These are phyloP conservation scores for Thalassiosira profunda DNA, from an alignment of 108 stramenopile genomes.

Conservation along the genomic window DNA sequence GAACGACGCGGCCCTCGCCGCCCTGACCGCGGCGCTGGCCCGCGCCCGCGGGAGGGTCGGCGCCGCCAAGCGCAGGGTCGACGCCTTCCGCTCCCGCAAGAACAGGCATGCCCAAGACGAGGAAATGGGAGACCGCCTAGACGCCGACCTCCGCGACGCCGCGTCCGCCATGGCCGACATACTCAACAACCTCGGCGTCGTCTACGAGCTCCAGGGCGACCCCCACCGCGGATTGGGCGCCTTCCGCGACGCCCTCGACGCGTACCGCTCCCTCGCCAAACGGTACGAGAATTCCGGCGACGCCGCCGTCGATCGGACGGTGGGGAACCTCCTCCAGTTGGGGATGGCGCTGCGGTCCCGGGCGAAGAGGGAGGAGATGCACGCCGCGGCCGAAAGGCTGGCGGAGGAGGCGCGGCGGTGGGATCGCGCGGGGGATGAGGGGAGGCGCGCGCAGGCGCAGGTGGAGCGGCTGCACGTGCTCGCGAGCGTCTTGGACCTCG, in stretches of 20 bases:
- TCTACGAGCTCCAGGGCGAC: constrained; percentile 37
- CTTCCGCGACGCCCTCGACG: constrained; percentile 42
- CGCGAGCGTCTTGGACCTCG: constrained; percentile 38
- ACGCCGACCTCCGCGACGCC: constrained; percentile 13
- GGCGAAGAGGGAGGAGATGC: constrained; percentile 35
- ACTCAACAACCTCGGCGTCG: constrained; percentile 49
- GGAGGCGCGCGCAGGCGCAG: constrained; percentile 17
- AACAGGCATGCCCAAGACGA: constrained; percentile 1
- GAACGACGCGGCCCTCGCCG: constrained; percentile 32
- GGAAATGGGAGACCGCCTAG: constrained; percentile 36
- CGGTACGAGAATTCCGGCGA: constrained; percentile 46
- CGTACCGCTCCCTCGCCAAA: constrained; percentile 41
- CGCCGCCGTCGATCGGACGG: constrained; percentile 45
- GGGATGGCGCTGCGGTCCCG: constrained; percentile 38
- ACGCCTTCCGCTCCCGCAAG: constrained; percentile 25
- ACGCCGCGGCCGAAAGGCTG: constrained; percentile 27
- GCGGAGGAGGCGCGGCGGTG: constrained; percentile 4
- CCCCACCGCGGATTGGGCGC: constrained; percentile 30
- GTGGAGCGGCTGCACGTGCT: constrained; percentile 37
- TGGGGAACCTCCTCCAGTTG: constrained; percentile 49
- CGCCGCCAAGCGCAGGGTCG: constrained; percentile 24
- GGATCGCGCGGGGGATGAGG: constrained; percentile 2
- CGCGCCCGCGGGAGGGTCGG: constrained; percentile 14
- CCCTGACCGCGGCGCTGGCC: constrained; percentile 26
- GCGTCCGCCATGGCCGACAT: constrained; percentile 43